Percentiles rank a stretch among this genome's conserved stretches.
These are phyloP conservation scores for Protea cynaroides DNA, from an alignment of 164 flowering plant genomes.

Conservation along the genomic window DNA sequence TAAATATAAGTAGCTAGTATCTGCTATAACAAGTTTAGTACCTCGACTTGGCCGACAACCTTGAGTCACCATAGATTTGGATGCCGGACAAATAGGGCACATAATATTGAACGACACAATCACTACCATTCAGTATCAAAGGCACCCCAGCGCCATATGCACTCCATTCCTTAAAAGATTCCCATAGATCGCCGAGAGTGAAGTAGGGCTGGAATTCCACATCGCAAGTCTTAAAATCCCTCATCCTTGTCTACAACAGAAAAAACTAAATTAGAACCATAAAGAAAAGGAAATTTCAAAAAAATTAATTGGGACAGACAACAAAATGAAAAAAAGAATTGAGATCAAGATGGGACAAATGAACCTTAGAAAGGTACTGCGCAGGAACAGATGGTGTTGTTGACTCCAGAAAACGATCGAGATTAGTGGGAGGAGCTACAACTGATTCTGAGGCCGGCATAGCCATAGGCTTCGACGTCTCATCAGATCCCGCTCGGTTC, in stretches of 20 bases:
- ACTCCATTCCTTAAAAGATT: slow-evolving; percentile 76
- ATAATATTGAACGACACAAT: slow-evolving; percentile 64
- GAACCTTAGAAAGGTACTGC: slow-evolving; percentile 61
- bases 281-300: background rate
- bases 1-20: background rate
- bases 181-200: slow-evolving; percentile 67
- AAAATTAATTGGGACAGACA: background rate
- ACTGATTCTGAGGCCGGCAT: slow-evolving; percentile 10
- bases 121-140: slow-evolving; percentile 49
- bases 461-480: slow-evolving; percentile 14
- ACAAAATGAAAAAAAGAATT: background rate
- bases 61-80: slow-evolving; percentile 47
- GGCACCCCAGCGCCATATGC: slow-evolving; percentile 84
- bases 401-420: slow-evolving; percentile 55
- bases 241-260: slow-evolving; percentile 33
- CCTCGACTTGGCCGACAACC: slow-evolving; percentile 37
- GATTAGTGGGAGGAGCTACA: slow-evolving; percentile 30
- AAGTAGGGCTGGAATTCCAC: slow-evolving; percentile 51
- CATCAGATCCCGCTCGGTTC: slow-evolving; percentile 18
- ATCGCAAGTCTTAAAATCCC: slow-evolving; percentile 36
- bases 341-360: background rate
- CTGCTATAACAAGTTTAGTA: too few species aligned
- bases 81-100: slow-evolving; percentile 74
- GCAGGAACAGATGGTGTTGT: slow-evolving; percentile 61
- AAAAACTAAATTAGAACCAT: background rate